phyloP scores from a whole-genome alignment of 495 filamentous ascomycete species.

The Darksidea phi region DNA sequence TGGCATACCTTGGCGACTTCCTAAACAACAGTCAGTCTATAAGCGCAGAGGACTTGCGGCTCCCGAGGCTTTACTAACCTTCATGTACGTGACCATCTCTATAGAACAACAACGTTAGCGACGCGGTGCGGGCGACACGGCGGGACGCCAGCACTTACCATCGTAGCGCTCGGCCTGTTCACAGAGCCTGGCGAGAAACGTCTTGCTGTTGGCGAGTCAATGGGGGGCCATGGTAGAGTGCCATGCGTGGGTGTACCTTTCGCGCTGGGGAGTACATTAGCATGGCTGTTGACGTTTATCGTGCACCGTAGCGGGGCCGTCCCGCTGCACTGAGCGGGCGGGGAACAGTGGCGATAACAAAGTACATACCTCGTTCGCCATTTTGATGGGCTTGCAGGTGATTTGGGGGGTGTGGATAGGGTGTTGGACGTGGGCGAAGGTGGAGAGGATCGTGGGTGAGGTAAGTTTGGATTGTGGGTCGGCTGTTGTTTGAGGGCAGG shows the following conservation, averaged over 20 bases:
- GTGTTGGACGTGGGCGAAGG: slow-evolving; percentile 3
- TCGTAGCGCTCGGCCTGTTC: slow-evolving; percentile 99
- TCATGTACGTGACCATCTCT: slow-evolving; percentile 99
- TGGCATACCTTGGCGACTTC: slow-evolving; percentile 91
- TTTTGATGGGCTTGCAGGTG: slow-evolving; percentile 21
- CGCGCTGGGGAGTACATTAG: slow-evolving; percentile 34
- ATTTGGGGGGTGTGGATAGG: slow-evolving; percentile 1
- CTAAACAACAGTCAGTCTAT: slow-evolving; percentile 46
- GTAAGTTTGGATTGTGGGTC: slow-evolving; percentile 6
- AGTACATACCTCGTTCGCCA: slow-evolving; percentile 43
- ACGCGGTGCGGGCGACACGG: slow-evolving; percentile 12
- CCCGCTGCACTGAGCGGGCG: slow-evolving; percentile 11
- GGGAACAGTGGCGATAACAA: slow-evolving; percentile 19
- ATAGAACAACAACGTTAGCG: slow-evolving; percentile 41
- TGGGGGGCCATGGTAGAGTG: slow-evolving; percentile 3
- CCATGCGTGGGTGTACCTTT: slow-evolving; percentile 20
- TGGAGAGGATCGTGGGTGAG: slow-evolving; percentile 16
- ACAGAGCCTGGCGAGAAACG: slow-evolving; percentile 98
- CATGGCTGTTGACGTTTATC: slow-evolving; percentile 26
- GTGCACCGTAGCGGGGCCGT: slow-evolving; percentile 25
- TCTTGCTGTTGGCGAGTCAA: slow-evolving; percentile 71
- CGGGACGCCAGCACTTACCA: slow-evolving; percentile 58
- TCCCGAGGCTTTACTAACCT: slow-evolving; percentile 57
- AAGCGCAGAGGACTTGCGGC: background rate
- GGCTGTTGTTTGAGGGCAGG: slow-evolving; percentile 23